A percentile compares a stretch with the other conserved stretches of the same genome.
phyloP scores from a whole-genome alignment of 495 filamentous ascomycete genomes.

The Daldinia bambusicola region DNA sequence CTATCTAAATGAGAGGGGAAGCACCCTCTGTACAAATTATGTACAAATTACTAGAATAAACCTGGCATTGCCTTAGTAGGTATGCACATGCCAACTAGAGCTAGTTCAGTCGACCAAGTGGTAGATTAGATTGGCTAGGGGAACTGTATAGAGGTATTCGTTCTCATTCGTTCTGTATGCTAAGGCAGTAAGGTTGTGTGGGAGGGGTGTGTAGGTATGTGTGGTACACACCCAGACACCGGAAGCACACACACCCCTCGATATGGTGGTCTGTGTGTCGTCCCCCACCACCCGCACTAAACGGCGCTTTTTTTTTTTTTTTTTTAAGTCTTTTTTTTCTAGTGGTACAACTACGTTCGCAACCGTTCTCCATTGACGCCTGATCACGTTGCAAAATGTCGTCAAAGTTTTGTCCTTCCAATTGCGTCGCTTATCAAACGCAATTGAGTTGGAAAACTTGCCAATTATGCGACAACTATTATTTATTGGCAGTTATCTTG shows the following conservation, averaged over 20 bases:
- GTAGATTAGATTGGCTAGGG: constrained; percentile 22
- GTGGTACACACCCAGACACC: neutral
- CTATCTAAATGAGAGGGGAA: constrained; percentile 25
- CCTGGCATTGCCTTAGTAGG: constrained; percentile 21
- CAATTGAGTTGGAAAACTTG: constrained; percentile 36
- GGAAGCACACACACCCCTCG: constrained; percentile 15
- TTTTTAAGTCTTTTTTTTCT: too few relatives aligned
- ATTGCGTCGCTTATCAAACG: constrained; percentile 34
- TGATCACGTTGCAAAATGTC: constrained; percentile 43
- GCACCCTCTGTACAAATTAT: neutral
- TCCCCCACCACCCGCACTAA: constrained; percentile 24
- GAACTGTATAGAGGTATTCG: neutral
- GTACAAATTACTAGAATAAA: constrained; percentile 7
- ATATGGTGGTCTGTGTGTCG: neutral
- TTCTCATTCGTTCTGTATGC: too few relatives aligned
- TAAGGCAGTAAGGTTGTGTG: neutral
- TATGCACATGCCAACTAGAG: constrained; percentile 31
- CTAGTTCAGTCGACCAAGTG: constrained; percentile 25
- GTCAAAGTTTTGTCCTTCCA: constrained; percentile 32
- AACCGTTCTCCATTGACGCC: constrained; percentile 42
- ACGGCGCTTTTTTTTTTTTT: constrained; percentile 13
- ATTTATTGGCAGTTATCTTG: neutral
- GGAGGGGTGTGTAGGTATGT: constrained; percentile 1
- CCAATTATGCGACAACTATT: constrained; percentile 27
- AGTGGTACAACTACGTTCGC: constrained; percentile 5